Evolutionary conservation across 768 basidiomycete species (phyloP), one percentile per base, ranked within the genome.

Genomic region (Boletellus emodensis): DNA sequence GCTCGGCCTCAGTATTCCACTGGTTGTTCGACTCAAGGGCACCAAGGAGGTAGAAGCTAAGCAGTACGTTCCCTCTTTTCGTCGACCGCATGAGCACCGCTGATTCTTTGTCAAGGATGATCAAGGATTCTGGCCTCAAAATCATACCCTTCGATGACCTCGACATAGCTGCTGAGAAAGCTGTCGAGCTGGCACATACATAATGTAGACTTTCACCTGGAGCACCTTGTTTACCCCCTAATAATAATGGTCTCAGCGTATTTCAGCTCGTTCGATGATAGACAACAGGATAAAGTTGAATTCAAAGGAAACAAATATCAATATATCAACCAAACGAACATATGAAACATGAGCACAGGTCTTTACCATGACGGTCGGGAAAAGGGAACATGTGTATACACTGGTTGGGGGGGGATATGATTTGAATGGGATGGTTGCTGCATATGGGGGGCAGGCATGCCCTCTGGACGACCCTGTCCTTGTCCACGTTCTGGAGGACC

Each of bases 31-130:
- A 56, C 75, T 99, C 56, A 96, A 99, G 72, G 96, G 96, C 44
- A 99, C 94, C 17, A 99, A 94, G 72, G 95, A 98, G 70, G 74
- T 73, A 33, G 95, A 98, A 70, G 95, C 96, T 3, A 97, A 98
- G 74, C 75, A 85, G 94, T 96, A 70, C 58, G 89, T 78, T 10
- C 12, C 15, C 15, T 48, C 45, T 18, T 40, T 13, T 45, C 30
- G 18, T 37, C 40, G 28, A 28, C 39, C 0, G 6, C 1, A 28
- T 35, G 40, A 15, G n/a, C 7, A 28, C 17, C 32, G 40, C 56
- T 52, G 46, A 53, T 58, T n/a, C 41, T 38, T 46, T 28, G 5
- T 10, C 14, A 57, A 97, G 94, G 65, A 89, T 97, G 87, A 97
- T 98, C 71, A 83, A 75, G 63, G 81, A 91, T 39, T 94, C 91